Evolutionary conservation across 805 yeast genomes (phyloP).

Genomic region (Komagataella mondaviorum): DNA sequence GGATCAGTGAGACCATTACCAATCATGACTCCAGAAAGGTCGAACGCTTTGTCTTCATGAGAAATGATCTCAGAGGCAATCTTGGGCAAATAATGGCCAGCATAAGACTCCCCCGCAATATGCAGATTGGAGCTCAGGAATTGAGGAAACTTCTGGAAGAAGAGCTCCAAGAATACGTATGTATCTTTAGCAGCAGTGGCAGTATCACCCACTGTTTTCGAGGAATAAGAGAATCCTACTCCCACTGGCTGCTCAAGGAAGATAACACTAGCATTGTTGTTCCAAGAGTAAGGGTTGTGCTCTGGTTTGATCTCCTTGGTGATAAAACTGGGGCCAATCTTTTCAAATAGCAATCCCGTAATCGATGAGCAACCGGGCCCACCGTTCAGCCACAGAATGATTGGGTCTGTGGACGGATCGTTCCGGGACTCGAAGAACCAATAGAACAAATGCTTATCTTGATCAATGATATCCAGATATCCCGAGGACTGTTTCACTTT

Average conservation of each 20-base stretch:
- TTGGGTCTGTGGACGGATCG: constrained; percentile 77
- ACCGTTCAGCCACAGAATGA: constrained; percentile 82
- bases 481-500: constrained; percentile 62
- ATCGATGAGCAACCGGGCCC: constrained; percentile 95
- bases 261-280: constrained; percentile 76
- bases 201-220: constrained; percentile 46
- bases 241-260: constrained; percentile 91
- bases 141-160: constrained; percentile 76
- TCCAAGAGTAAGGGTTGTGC: constrained; percentile 82
- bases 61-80: constrained; percentile 44
- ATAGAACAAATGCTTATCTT: constrained; percentile 78
- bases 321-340: constrained; percentile 72
- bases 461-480: constrained; percentile 53
- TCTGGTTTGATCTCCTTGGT: constrained; percentile 53
- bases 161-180: constrained; percentile 68
- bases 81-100: constrained; percentile 72
- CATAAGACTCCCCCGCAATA: constrained; percentile 77
- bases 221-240: constrained; percentile 82
- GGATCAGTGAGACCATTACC: constrained; percentile 94
- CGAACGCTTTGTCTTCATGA: constrained; percentile 41
- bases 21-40: constrained; percentile 68
- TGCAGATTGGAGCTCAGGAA: constrained; percentile 47
- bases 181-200: constrained; percentile 83
- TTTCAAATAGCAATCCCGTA: constrained; percentile 80
- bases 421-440: constrained; percentile 91